These are phyloP conservation scores for Xylariaceae sp. DNA, from an alignment of 2,329 filamentous ascomycete species.

Conservation along the genomic window DNA sequence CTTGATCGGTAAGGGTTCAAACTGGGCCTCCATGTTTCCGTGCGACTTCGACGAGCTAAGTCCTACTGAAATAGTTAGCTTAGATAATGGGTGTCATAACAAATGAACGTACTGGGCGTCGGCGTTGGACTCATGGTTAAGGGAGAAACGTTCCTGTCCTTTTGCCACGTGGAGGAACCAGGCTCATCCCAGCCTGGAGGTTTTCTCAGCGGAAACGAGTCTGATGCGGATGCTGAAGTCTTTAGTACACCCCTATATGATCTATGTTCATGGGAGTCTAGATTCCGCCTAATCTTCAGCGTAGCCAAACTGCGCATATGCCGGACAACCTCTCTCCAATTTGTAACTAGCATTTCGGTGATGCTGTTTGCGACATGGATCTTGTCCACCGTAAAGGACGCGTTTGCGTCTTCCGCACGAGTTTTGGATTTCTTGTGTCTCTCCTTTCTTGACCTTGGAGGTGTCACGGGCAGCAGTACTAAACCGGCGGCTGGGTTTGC, in stretches of 20 bases:
- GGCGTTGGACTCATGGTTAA: constrained; percentile 42
- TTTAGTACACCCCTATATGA: constrained; percentile 31
- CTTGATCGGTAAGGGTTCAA: constrained; percentile 18
- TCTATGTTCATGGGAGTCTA: constrained; percentile 8
- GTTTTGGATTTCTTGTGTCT: constrained; percentile 39
- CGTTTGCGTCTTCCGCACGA: constrained; percentile 21
- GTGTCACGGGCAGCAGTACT: constrained; percentile 46
- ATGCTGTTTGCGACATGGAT: constrained; percentile 61
- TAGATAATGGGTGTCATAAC: neutral
- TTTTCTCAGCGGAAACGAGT: constrained; percentile 42
- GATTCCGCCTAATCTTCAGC: constrained; percentile 29
- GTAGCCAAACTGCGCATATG: constrained; percentile 57
- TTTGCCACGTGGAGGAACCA: constrained; percentile 15
- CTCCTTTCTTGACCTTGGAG: constrained; percentile 48
- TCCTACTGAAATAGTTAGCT: constrained; percentile 14
- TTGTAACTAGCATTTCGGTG: constrained; percentile 65
- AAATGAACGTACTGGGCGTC: constrained; percentile 28
- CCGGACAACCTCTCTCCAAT: constrained; percentile 66
- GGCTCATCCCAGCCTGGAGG: constrained; percentile 42
- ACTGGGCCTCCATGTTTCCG: neutral
- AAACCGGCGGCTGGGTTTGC: constrained; percentile 46
- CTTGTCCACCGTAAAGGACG: constrained; percentile 52
- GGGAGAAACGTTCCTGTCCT: constrained; percentile 38
- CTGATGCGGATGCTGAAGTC: constrained; percentile 49
- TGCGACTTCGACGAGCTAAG: constrained; percentile 8